These are phyloP conservation scores for Scheffersomyces amazonensis DNA, from an alignment of 805 yeast genomes.

Conservation along the genomic window DNA sequence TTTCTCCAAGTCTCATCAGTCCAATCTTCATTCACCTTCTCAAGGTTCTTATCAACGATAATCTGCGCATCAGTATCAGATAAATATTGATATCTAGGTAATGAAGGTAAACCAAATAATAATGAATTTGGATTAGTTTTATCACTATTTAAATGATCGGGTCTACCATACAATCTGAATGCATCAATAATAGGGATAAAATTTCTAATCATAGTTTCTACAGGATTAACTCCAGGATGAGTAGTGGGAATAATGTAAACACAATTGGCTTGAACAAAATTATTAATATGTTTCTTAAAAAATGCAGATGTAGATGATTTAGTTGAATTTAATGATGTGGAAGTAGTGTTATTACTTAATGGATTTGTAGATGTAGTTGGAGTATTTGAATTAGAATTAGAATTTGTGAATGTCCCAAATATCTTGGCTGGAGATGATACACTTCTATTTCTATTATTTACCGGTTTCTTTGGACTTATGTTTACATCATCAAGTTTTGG, in stretches of 20 bases:
- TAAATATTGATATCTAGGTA: slow-evolving; percentile 66
- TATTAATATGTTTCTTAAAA: slow-evolving; percentile 25
- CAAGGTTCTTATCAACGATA: slow-evolving; percentile 15
- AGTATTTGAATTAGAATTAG: background rate
- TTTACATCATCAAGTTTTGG: slow-evolving; percentile 7
- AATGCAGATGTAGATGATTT: slow-evolving; percentile 14
- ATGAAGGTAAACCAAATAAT: slow-evolving; percentile 70
- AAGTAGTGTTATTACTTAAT: background rate
- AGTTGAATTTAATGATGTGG: background rate
- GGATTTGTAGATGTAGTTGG: background rate
- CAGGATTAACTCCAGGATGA: slow-evolving; percentile 69
- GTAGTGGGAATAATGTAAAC: slow-evolving; percentile 70
- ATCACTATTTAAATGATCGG: slow-evolving; percentile 69
- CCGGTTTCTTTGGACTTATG: background rate
- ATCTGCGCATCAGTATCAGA: slow-evolving; percentile 22
- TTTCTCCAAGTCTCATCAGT: slow-evolving; percentile 24
- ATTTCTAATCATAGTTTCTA: slow-evolving; percentile 71
- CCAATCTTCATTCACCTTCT: slow-evolving; percentile 21
- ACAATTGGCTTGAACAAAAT: slow-evolving; percentile 32
- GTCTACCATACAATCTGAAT: slow-evolving; percentile 73
- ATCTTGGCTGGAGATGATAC: slow-evolving; percentile 2
- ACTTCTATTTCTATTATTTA: background rate
- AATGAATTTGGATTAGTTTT: slow-evolving; percentile 63
- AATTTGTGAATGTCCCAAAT: slow-evolving; percentile 1
- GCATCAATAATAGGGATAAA: slow-evolving; percentile 68